Conservation (phyloP, 78 protist genomes). For the Blattamonas nauphoetae region DNA sequence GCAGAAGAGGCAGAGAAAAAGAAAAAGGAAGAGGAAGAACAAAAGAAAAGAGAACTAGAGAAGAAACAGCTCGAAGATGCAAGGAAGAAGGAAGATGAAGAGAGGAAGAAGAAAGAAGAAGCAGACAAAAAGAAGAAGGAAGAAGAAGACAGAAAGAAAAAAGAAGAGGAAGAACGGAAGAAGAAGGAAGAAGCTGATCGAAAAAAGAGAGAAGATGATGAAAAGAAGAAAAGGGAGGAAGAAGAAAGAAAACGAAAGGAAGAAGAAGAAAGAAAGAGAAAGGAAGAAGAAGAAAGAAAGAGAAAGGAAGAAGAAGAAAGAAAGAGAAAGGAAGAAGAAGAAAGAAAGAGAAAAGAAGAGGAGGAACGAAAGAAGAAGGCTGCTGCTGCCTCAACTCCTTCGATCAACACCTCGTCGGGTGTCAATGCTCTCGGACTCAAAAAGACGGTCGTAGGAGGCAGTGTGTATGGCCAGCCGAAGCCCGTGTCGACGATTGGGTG, state of each 20-base stretch:
- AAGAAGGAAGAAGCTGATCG: neutral
- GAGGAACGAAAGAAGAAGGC: no score
- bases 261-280: neutral
- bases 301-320: neutral
- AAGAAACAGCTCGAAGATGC: no score
- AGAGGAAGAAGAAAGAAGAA: neutral
- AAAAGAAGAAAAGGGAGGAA: neutral
- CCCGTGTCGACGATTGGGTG: no score
- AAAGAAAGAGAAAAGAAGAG: no score
- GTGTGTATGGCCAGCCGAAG: no score
- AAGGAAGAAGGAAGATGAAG: neutral
- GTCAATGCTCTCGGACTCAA: no score
- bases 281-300: neutral
- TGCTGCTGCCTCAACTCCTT: no score
- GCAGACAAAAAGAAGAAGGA: neutral
- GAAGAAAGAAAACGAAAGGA: neutral
- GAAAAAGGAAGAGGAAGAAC: neutral
- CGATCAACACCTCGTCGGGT: no score
- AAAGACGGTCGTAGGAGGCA: no score
- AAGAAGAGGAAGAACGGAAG: neutral
- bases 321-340: neutral
- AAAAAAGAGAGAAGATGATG: neutral
- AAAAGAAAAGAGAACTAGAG: neutral
- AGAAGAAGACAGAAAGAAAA: neutral
- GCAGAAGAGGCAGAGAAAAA: neutral